Percentiles rank a stretch among this genome's conserved stretches.
Evolutionary conservation across 148 eudicot genomes (phyloP).

Genomic region (Vaccinium corymbosum): DNA sequence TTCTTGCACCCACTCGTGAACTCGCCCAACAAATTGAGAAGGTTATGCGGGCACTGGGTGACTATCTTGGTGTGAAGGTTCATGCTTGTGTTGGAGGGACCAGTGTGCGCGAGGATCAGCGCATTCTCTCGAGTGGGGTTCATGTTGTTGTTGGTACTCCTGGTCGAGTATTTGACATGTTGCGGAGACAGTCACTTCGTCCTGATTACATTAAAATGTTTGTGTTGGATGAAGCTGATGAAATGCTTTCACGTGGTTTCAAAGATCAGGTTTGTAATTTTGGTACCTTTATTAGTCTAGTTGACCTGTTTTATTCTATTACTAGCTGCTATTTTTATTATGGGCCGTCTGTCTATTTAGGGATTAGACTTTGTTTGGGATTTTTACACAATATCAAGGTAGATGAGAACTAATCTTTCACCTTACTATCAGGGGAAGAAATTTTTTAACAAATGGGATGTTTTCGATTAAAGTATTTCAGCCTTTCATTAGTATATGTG

Average conservation of each 20-base stretch:
- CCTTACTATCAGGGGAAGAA: not conserved
- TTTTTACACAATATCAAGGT: no score
- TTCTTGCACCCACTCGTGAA: constrained; percentile 48
- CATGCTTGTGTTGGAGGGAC: constrained; percentile 54
- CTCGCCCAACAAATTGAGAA: constrained; percentile 53
- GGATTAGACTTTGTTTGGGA: not conserved
- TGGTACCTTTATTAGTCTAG: not conserved
- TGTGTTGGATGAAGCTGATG: constrained; percentile 54
- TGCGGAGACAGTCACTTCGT: constrained; percentile 38
- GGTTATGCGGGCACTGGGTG: constrained; percentile 53
- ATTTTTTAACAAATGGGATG: not conserved
- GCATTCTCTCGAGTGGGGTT: constrained; percentile 41
- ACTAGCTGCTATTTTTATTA: not conserved
- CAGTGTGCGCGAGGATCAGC: constrained; percentile 47
- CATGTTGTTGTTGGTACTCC: constrained; percentile 58
- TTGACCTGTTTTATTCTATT: not conserved
- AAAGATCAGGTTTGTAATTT: constrained; percentile 39
- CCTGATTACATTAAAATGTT: constrained; percentile 41
- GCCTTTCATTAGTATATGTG: not conserved
- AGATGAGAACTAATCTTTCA: not conserved
- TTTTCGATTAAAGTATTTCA: not conserved
- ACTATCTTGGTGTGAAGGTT: constrained; percentile 46
- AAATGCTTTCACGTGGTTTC: constrained; percentile 51
- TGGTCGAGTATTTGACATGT: constrained; percentile 52
- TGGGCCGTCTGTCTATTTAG: not conserved